Evolutionary conservation across 2,329 filamentous ascomycete genomes (phyloP).

Genomic region (Colletotrichum navitas): DNA sequence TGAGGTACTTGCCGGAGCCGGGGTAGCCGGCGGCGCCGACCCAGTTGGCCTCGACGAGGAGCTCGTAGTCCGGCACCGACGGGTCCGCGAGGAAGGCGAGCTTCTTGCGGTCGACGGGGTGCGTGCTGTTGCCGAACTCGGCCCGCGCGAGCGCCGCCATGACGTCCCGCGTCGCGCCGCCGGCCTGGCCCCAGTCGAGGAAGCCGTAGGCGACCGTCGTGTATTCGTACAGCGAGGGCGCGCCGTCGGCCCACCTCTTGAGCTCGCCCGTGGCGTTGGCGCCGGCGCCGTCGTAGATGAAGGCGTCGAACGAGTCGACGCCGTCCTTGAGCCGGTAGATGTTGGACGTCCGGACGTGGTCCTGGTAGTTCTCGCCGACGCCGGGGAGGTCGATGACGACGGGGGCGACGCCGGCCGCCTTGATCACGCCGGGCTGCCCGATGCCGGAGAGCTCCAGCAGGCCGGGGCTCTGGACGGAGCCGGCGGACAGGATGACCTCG

Average conservation of each 20-base stretch:
- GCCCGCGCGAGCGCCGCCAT: constrained; percentile 51
- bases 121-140: constrained; percentile 46
- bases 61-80: constrained; percentile 47
- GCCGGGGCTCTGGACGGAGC: constrained; percentile 40
- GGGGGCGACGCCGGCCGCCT: constrained; percentile 53
- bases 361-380: constrained; percentile 63
- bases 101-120: constrained; percentile 54
- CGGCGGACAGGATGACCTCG: constrained; percentile 39
- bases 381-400: constrained; percentile 57
- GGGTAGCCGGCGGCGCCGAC: constrained; percentile 49
- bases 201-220: constrained; percentile 55
- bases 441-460: constrained; percentile 53
- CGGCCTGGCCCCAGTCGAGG: constrained; percentile 55
- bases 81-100: constrained; percentile 53
- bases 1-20: constrained; percentile 44
- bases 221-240: constrained; percentile 54
- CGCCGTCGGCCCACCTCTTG: constrained; percentile 50
- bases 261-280: constrained; percentile 54
- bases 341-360: constrained; percentile 54
- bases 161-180: constrained; percentile 47
- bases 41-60: constrained; percentile 50
- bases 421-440: constrained; percentile 51
- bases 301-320: constrained; percentile 48
- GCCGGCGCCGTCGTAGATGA: constrained; percentile 43
- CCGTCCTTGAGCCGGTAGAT: constrained; percentile 47